Base-by-base conservation (phyloP, 2,329 filamentous ascomycete species). In the Cercospora beticola region DNA sequence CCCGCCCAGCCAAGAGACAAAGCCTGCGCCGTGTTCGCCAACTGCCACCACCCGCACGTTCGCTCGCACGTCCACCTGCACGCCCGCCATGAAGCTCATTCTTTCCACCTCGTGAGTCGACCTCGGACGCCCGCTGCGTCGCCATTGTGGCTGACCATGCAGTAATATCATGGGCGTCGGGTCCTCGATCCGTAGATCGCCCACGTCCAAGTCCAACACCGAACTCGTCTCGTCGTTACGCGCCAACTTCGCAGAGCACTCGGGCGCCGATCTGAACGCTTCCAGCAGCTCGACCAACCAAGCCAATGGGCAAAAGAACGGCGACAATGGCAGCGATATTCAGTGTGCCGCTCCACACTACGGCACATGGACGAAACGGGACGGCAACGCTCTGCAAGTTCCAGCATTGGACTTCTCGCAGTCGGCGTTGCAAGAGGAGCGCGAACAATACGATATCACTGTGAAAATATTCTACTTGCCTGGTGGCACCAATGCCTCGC, bases 391-490 rank as follows among this genome's bases (percentile, higher is more conserved):
- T 9, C 68, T 78, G 23, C 74, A 78, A 52, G 87, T 97, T 49
- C 94, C 94, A 58, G 87, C 90, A 49, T 88, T 94, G 78, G 88
- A 93, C 79, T 92, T 90, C 84, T 83, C 87, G 12, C 82, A 86
- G 31, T 88, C 88, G 4, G 90, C 91, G 0, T 83, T 99, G 57
- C 85, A 88, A 33, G 95, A 99, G 78, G 93, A 97, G 74, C 85
- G 90, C 28, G 85, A 87, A 68, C 89, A 93, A 74, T 99, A 99
- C 83, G 93, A 97, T 78, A 93, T 97, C 76, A 97, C 94, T 0
- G 90, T 95, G 70, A 99, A 99, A 82, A 82, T 99, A 23, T 99
- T 99, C 84, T 96, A 95, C 80, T 86, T 98, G 30, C 91, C 93
- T 3, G 87, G 87, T 18, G 75, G 73, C 23, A 70, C 74, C 23